A percentile compares a stretch with the other conserved stretches of the same genome.
phyloP scores from a whole-genome alignment of 2,329 filamentous ascomycete genomes.

The Aureobasidium sp. region DNA sequence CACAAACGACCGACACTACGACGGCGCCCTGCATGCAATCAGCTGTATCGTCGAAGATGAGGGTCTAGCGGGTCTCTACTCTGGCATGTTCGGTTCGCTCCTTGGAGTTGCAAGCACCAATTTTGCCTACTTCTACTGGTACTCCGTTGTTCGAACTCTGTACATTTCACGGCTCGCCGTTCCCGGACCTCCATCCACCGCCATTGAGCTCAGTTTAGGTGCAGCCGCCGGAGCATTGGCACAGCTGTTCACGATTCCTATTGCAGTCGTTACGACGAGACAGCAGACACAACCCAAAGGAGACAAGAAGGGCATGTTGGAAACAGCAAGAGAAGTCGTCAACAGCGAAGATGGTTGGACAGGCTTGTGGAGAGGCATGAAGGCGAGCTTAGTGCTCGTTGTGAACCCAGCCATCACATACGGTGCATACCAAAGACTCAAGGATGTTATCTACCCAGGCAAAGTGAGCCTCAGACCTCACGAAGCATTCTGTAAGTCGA shows the following conservation, averaged over 20 bases:
- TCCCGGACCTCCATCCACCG: conserved; percentile 59
- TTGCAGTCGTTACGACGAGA: conserved; percentile 88
- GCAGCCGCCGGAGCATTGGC: conserved; percentile 83
- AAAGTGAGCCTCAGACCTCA: conserved; percentile 66
- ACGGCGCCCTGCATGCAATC: conserved; percentile 81
- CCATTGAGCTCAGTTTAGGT: conserved; percentile 73
- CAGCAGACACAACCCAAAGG: conserved; percentile 85
- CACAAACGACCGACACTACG: conserved; percentile 63
- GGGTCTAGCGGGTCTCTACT: conserved; percentile 74
- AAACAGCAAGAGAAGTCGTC: conserved; percentile 82
- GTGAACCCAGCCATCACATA: conserved; percentile 98
- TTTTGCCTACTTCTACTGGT: conserved; percentile 99
- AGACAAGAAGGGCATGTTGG: conserved; percentile 77
- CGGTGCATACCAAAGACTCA: conserved; percentile 85
- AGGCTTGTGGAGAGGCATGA: conserved; percentile 89
- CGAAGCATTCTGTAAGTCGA: conserved; percentile 79
- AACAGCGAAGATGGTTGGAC: conserved; percentile 81
- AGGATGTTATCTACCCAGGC: conserved; percentile 66
- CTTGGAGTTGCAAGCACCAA: conserved; percentile 94
- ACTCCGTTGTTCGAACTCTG: conserved; percentile 73
- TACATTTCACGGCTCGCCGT: conserved; percentile 50
- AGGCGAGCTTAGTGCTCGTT: conserved; percentile 90
- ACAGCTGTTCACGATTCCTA: conserved; percentile 92
- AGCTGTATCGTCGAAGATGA: conserved; percentile 74
- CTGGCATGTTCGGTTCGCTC: conserved; percentile 77